Percentiles rank a stretch among this genome's conserved stretches.
Conservation (phyloP, 2,329 filamentous ascomycete genomes). For the Fusarium pininemorale region DNA sequence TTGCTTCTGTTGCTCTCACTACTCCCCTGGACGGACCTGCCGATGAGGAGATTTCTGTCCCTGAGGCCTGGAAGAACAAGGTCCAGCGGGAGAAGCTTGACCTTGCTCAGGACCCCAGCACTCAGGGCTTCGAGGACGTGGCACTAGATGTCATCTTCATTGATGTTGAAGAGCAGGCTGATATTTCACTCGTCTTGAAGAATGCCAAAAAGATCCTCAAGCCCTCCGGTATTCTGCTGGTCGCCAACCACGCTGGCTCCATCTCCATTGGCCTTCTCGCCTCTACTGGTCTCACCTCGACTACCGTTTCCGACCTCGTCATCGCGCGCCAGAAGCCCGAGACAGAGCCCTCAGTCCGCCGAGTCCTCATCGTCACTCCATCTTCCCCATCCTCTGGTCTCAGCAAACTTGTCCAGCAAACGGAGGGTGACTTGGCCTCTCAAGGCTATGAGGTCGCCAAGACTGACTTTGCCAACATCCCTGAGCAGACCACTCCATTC, state of each 20-base stretch:
- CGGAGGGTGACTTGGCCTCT: neutral
- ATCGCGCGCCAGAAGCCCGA: neutral
- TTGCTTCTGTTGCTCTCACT: neutral
- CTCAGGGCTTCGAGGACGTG: neutral
- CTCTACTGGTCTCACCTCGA: neutral
- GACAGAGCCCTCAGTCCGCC: neutral
- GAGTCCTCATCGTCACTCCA: neutral
- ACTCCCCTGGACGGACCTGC: neutral
- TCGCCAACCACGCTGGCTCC: neutral
- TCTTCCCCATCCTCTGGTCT: neutral
- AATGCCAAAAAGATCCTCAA: neutral
- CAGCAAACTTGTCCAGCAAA: neutral
- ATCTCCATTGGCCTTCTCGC: neutral
- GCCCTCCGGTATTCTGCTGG: neutral
- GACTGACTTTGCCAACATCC: neutral
- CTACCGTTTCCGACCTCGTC: neutral
- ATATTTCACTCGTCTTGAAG: neutral
- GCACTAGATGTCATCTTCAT: neutral
- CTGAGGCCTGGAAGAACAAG: neutral
- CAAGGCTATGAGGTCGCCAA: neutral
- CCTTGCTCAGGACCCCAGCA: neutral
- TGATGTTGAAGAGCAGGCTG: neutral
- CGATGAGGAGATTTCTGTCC: neutral
- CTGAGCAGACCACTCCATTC: neutral
- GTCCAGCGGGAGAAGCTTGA: neutral